Evolutionary conservation across 495 filamentous ascomycete species (phyloP), one percentile per base, ranked within the genome.

Genomic region (Bathelium albidoporum): DNA sequence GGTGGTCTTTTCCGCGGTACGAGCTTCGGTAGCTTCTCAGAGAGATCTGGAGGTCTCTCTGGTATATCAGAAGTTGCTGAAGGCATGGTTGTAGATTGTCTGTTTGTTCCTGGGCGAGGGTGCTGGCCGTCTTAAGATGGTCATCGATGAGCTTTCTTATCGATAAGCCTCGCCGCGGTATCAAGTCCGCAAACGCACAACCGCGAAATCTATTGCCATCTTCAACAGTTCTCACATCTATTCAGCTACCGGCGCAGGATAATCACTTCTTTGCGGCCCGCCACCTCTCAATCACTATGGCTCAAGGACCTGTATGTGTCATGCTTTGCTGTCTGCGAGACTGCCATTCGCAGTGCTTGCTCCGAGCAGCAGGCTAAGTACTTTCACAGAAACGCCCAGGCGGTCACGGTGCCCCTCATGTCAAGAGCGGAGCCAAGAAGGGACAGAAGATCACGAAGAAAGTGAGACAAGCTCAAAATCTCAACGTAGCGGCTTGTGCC

Each of bases 281-380:
- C 32, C 32, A 60, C 59, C 65, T 61, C 32, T 59, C 62, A 49
- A 58, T 67, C 73, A 73, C 65, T 82, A 88, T 87, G 85, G 82
- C 79, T 77, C 77, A 79, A 66, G 77, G 75, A 74, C 75, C 83
- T 80, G 91, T 95, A 95, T 81, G 90, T 94, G 81, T 80, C 84
- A 76, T 78, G 90, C 91, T 95, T 95, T 95, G 90, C 91, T 95
- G 90, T 88, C 67, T 62, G 64, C 62, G 63, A 62, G 63, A 67
- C 70, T 69, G 65, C 67, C 62, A 67, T 62, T 69, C 66, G 70
- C 68, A 66, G 68, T 69, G 52, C 62, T 58, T 52, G 66, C 60
- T 62, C 82, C 83, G 89, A 89, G 83, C 91, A 96, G 90, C 95
- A 95, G 92, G 91, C 90, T 95, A 89, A 94, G 79, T 76, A 66